phyloP scores from a whole-genome alignment of 495 filamentous ascomycete species.

The Penicillium longicatenatum region DNA sequence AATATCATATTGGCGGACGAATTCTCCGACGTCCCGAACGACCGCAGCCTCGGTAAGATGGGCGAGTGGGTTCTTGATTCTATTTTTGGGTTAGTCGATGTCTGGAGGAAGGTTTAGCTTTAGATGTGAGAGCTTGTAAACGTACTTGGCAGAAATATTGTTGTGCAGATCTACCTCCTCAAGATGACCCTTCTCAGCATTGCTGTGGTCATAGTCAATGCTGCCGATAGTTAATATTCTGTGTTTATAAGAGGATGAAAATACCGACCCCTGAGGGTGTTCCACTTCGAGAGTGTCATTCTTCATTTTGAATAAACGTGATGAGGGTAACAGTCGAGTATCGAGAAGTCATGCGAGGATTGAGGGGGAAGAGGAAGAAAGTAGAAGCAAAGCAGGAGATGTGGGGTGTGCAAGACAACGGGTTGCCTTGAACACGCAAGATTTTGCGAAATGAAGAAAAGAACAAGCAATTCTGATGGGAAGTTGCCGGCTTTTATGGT shows the following conservation, averaged over 20 bases:
- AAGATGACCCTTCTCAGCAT: constrained; percentile 34
- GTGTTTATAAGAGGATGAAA: neutral
- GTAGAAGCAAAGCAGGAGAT: no score
- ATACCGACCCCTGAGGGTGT: neutral
- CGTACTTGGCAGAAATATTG: constrained; percentile 53
- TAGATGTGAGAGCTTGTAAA: neutral
- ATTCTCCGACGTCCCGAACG: constrained; percentile 57
- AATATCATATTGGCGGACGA: constrained; percentile 50
- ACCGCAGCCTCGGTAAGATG: constrained; percentile 53
- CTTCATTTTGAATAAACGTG: neutral
- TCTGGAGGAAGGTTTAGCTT: neutral
- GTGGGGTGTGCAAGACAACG: no score
- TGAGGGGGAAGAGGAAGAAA: no score
- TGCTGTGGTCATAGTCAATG: constrained; percentile 16
- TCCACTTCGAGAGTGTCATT: constrained; percentile 17
- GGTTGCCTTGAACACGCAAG: no score
- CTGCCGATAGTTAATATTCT: constrained; percentile 6
- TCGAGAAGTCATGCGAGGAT: no score
- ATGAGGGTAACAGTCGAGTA: no score
- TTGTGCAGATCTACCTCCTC: constrained; percentile 52
- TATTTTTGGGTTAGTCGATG: constrained; percentile 25
- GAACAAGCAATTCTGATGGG: constrained; percentile 1
- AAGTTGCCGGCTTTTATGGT: constrained; percentile 18
- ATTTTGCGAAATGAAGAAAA: neutral
- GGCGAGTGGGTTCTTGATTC: constrained; percentile 65